Percentiles rank a stretch among this genome's conserved stretches.
Conservation (phyloP, 805 yeast genomes). For the Blastobotrys peoriensis region DNA sequence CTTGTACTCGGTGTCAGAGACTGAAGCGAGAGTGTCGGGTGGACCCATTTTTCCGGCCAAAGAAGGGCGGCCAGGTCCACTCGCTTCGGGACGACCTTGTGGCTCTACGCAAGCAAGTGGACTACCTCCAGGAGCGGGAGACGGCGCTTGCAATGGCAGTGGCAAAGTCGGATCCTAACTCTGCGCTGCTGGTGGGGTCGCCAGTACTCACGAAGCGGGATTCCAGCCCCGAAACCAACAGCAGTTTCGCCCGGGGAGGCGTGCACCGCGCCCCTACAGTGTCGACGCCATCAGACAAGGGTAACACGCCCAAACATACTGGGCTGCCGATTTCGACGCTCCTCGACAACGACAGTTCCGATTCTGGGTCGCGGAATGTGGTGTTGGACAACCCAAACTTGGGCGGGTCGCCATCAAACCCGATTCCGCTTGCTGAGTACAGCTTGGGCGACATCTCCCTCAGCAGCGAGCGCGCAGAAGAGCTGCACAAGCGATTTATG, state of each 20-base stretch:
- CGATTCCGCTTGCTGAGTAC: conserved; percentile 46
- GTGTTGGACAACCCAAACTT: background rate
- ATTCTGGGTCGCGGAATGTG: background rate
- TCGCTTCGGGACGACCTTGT: conserved; percentile 70
- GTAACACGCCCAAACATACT: background rate
- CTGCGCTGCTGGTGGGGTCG: background rate
- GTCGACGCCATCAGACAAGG: background rate
- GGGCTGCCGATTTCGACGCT: background rate
- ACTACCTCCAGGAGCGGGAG: conserved; percentile 16
- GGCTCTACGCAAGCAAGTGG: conserved; percentile 54
- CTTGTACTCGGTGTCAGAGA: conserved; percentile 77
- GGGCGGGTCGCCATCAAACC: conserved; percentile 3
- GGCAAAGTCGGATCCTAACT: conserved; percentile 13
- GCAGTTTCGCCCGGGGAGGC: background rate
- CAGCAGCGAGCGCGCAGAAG: conserved; percentile 60
- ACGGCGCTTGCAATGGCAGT: conserved; percentile 15
- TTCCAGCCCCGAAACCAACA: background rate
- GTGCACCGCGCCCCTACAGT: background rate
- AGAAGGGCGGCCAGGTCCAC: conserved; percentile 87
- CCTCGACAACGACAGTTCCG: background rate
- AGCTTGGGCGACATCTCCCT: conserved; percentile 70
- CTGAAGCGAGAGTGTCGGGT: conserved; percentile 79
- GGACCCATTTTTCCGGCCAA: conserved; percentile 86
- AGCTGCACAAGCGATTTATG: conserved; percentile 65
- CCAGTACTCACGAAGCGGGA: background rate